Evolutionary conservation across 2,329 filamentous ascomycete species (phyloP), one percentile per base, ranked within the genome.

Genomic region (Fusarium pilosicola): DNA sequence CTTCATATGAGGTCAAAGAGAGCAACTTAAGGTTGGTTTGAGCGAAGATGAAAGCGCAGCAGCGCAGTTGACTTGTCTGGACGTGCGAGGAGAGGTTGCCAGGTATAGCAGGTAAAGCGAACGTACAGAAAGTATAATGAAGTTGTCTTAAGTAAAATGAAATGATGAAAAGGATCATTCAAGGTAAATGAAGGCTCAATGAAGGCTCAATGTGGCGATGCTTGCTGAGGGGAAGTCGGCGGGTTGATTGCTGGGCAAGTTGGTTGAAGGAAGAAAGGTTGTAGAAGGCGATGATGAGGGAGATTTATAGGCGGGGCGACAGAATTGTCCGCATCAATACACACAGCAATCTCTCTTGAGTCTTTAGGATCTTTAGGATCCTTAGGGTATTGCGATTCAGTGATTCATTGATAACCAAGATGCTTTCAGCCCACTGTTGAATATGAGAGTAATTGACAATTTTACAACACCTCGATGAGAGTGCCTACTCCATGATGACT

Each of bases 111-210:
- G 34, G 34, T 36, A 36, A 36, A 36, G 34, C 18, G 15, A 36
- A 36, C 32, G 32, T 34, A 15, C 14, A 34, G 14, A 34, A 34
- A 0, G 32, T 34, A 34, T 34, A 34, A 15, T 34, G 32, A 34
- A 7, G 45, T 30, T 5, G 1, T 15, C 20, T 28, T 15, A 3
- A 15, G 10, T 28, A 4, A 8, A 15, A 22, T 22, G 45, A 12
- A 30, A 1, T 1, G 18, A 32, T n/a, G 0, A 0, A 2, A n/a
- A 18, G 11, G 12, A 9, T 0, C 4, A 5, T 17, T n/a, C 3
- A 9, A n/a, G 22, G 0, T n/a, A n/a, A n/a, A n/a, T n/a, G n/a
- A n/a, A n/a, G n/a, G n/a, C n/a, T n/a, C 7, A 5, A n/a, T 18
- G 28, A 32, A 13, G 7, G 9, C 3, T 14, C 0, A 18, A 24